phyloP scores from a whole-genome alignment of 129 eudicot genomes.

The Smallanthus sonchifolius region DNA sequence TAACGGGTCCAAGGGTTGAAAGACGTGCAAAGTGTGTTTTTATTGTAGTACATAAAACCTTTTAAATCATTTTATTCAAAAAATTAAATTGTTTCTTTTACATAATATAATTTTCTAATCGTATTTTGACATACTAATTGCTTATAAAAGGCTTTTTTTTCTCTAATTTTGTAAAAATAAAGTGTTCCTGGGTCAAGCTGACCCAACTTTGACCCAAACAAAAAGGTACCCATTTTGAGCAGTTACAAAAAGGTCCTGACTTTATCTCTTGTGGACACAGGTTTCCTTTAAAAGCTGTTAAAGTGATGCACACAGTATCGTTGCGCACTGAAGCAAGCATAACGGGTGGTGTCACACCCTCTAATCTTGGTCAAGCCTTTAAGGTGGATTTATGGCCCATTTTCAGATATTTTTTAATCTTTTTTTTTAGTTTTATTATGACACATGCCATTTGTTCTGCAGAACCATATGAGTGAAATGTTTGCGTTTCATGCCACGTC shows the following conservation, averaged over 20 bases:
- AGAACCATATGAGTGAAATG: conserved; percentile 99
- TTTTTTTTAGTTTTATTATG: neutral
- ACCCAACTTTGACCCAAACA: neutral
- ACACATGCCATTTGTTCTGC: conserved; percentile 22
- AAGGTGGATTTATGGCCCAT: conserved; percentile 43
- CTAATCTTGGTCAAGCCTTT: conserved; percentile 78
- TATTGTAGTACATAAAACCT: neutral
- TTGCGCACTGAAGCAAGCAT: conserved; percentile 90
- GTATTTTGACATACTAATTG: neutral
- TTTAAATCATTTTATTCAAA: neutral
- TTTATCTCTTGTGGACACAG: conserved; percentile 35
- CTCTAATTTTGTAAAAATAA: neutral
- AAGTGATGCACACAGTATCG: conserved; percentile 94
- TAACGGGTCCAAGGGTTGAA: neutral
- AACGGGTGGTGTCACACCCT: conserved; percentile 56
- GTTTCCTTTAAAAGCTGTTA: conserved; percentile 96
- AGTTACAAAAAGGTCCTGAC: neutral
- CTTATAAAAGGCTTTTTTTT: neutral
- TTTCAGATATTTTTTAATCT: neutral
- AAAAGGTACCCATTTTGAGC: neutral
- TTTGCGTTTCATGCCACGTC: conserved; percentile 92
- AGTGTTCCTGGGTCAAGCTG: neutral
- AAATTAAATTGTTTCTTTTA: neutral
- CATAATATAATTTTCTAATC: neutral
- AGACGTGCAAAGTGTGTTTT: neutral